phyloP scores from a whole-genome alignment of 371 early-diverging fungal species.

The Mortierella sp. region DNA sequence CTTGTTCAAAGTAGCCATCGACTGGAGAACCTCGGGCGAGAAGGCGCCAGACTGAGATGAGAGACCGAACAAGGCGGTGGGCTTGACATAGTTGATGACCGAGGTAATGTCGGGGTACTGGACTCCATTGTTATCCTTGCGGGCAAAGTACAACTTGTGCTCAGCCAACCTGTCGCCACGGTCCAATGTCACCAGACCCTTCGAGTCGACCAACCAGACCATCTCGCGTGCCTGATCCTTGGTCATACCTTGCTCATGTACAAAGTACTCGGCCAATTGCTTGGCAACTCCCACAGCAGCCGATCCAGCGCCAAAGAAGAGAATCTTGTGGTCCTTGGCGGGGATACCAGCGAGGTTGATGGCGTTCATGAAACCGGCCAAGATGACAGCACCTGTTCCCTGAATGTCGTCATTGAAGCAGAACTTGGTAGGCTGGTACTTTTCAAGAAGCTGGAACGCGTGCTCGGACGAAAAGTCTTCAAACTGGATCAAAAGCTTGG shows the following conservation, averaged over 20 bases:
- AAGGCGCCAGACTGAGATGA: conserved; percentile 82
- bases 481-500: conserved; percentile 87
- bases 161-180: conserved; percentile 85
- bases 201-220: conserved; percentile 90
- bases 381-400: conserved; percentile 93
- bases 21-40: conserved; percentile 65
- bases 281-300: conserved; percentile 93
- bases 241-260: conserved; percentile 69
- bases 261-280: conserved; percentile 81
- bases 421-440: conserved; percentile 72
- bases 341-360: conserved; percentile 68
- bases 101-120: conserved; percentile 78
- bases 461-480: conserved; percentile 95
- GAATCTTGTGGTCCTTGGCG: conserved; percentile 80
- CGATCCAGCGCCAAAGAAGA: conserved; percentile 90
- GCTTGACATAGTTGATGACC: conserved; percentile 79
- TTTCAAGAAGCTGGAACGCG: conserved; percentile 77
- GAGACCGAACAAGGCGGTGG: conserved; percentile 87
- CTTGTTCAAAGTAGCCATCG: conserved; percentile 79
- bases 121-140: conserved; percentile 76
- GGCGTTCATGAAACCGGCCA: conserved; percentile 92
- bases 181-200: conserved; percentile 83
- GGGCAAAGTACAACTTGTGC: conserved; percentile 86
- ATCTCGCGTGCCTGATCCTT: conserved; percentile 78
- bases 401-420: conserved; percentile 87